These are phyloP conservation scores for Aspergillus quadrilineatus DNA, from an alignment of 2,329 filamentous ascomycete genomes.

Conservation along the genomic window DNA sequence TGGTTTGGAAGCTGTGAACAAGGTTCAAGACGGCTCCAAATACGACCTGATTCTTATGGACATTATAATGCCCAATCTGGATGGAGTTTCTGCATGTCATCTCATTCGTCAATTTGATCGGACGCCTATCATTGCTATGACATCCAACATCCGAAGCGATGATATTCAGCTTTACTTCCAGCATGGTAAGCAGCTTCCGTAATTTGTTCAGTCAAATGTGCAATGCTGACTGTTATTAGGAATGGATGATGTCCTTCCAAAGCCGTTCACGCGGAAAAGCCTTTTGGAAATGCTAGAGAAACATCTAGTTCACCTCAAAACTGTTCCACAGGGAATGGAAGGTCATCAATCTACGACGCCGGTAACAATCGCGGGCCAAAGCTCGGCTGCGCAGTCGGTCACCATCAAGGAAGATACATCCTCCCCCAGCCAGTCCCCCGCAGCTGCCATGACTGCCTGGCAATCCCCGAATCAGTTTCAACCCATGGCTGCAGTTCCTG, in stretches of 20 bases:
- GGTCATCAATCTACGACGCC: slow-evolving; percentile 41
- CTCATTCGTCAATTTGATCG: slow-evolving; percentile 85
- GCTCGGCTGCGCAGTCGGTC: slow-evolving; percentile 54
- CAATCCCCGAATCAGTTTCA: slow-evolving; percentile 61
- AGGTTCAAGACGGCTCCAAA: slow-evolving; percentile 66
- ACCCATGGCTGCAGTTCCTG: slow-evolving; percentile 57
- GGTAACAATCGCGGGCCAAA: slow-evolving; percentile 50
- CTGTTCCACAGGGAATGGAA: slow-evolving; percentile 60
- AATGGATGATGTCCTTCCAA: slow-evolving; percentile 96
- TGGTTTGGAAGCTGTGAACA: slow-evolving; percentile 86
- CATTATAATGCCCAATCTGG: slow-evolving; percentile 95
- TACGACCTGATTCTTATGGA: slow-evolving; percentile 80
- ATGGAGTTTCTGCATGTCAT: slow-evolving; percentile 91
- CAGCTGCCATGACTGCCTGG: slow-evolving; percentile 60
- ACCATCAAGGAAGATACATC: slow-evolving; percentile 55
- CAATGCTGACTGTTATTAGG: slow-evolving; percentile 54
- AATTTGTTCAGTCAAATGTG: background rate
- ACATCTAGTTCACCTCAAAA: slow-evolving; percentile 80
- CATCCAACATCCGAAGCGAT: slow-evolving; percentile 93
- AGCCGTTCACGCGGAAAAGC: slow-evolving; percentile 89
- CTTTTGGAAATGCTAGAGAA: slow-evolving; percentile 85
- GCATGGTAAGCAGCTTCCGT: slow-evolving; percentile 66
- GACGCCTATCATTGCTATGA: slow-evolving; percentile 94
- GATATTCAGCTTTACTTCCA: slow-evolving; percentile 97
- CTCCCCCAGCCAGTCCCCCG: slow-evolving; percentile 62